These are phyloP conservation scores for Murraya koenigii DNA, from an alignment of 345 rosid species.

Conservation along the genomic window DNA sequence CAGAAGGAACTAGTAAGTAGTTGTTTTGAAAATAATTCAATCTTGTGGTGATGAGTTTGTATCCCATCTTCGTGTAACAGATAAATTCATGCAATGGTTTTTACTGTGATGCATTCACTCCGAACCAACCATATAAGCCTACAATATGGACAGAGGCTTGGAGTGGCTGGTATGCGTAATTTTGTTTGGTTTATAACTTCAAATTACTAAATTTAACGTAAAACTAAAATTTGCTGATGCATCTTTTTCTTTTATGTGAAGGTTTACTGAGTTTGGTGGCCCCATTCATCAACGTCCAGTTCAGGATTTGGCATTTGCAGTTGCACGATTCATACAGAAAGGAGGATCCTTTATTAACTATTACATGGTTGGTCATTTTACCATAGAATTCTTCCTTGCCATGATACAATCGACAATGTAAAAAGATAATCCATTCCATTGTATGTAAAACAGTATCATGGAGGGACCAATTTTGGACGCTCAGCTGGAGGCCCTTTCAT, in stretches of 20 bases:
- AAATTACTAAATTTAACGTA: background rate
- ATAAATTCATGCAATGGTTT: constrained; percentile 99
- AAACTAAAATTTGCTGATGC: background rate
- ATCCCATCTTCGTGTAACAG: constrained; percentile 29
- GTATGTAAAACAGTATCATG: constrained; percentile 74
- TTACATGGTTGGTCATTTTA: constrained; percentile 67
- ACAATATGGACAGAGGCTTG: constrained; percentile 98
- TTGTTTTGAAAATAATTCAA: background rate
- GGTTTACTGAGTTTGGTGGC: constrained; percentile 97
- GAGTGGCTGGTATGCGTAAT: constrained; percentile 84
- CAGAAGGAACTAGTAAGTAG: background rate
- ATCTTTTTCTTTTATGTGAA: constrained; percentile 21
- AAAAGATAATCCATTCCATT: constrained; percentile 7
- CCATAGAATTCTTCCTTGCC: background rate
- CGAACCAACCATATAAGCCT: constrained; percentile 95
- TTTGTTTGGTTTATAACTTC: constrained; percentile 4
- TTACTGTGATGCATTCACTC: constrained; percentile 94
- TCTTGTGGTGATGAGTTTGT: constrained; percentile 12
- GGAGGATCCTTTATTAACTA: constrained; percentile 97
- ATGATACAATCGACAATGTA: background rate
- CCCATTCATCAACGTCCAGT: constrained; percentile 91
- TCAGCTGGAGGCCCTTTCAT: constrained; percentile 98
- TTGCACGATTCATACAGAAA: constrained; percentile 91
- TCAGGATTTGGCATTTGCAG: constrained; percentile 95
- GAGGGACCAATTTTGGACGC: constrained; percentile 98